phyloP scores from a whole-genome alignment of 1,284 basidiomycete species.

The Lentinus polychrous region DNA sequence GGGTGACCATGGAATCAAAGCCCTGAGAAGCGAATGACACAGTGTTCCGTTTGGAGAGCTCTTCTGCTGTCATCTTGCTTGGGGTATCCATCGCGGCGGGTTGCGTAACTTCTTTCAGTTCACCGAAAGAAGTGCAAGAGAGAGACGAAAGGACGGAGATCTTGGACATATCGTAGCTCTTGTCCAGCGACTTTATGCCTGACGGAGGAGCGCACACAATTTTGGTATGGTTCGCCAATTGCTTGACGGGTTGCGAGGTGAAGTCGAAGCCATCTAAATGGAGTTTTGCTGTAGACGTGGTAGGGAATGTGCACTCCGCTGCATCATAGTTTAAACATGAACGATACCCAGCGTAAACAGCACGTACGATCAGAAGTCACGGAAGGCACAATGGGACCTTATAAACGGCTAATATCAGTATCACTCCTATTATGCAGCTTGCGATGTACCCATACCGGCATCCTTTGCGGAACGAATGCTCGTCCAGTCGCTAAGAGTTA shows the following conservation, averaged over 20 bases:
- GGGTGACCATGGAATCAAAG: neutral
- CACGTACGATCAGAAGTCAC: too few relatives aligned
- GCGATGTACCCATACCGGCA: neutral
- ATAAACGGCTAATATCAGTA: neutral
- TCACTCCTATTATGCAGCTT: neutral
- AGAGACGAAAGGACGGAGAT: constrained; percentile 7
- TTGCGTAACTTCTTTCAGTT: constrained; percentile 8
- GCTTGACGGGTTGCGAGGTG: neutral
- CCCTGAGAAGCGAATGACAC: neutral
- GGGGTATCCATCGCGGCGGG: neutral
- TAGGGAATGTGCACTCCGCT: neutral
- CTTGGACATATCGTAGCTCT: constrained; percentile 2
- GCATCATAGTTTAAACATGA: neutral
- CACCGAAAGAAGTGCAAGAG: constrained; percentile 15
- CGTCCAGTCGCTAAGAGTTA: constrained; percentile 3
- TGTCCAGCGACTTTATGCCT: neutral
- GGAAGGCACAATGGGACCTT: neutral
- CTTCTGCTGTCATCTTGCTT: neutral
- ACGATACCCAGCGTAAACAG: neutral
- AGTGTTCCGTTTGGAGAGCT: constrained; percentile 2
- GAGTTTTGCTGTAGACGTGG: neutral
- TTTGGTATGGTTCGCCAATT: neutral
- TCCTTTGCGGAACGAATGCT: neutral
- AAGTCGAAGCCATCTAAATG: constrained; percentile 14
- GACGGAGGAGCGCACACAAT: neutral